phyloP scores from a whole-genome alignment of 495 filamentous ascomycete genomes.

The Daldinia bambusicola region DNA sequence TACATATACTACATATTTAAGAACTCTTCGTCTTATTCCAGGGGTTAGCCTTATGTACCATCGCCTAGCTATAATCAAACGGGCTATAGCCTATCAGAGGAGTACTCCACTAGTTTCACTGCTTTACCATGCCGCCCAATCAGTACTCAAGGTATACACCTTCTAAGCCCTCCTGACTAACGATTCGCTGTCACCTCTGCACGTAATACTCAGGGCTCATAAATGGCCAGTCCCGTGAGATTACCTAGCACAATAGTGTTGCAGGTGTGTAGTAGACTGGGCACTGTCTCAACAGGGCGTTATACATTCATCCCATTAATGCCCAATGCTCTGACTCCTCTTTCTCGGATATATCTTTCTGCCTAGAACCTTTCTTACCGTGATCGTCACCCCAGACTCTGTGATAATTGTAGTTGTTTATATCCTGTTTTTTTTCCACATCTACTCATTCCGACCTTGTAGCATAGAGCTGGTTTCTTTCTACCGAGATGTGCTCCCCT shows the following conservation, averaged over 20 bases:
- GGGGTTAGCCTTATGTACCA: constrained; percentile 5
- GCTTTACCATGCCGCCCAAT: constrained; percentile 29
- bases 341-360: neutral
- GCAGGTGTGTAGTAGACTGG: no score
- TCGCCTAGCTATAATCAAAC: constrained; percentile 19
- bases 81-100: constrained; percentile 9
- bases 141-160: constrained; percentile 7
- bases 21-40: neutral
- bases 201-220: neutral
- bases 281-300: neutral
- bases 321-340: constrained; percentile 2
- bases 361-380: neutral
- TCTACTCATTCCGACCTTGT: neutral
- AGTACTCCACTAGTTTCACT: constrained; percentile 37
- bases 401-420: neutral
- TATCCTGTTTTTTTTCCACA: neutral
- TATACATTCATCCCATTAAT: neutral
- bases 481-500: neutral
- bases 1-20: neutral
- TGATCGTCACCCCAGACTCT: neutral
- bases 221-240: neutral
- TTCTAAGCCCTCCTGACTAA: neutral
- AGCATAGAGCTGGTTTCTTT: neutral
- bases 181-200: constrained; percentile 14
- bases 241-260: neutral